Evolutionary conservation across 345 rosid species (phyloP), one percentile per base, ranked within the genome.

Genomic region (Populus tremula): DNA sequence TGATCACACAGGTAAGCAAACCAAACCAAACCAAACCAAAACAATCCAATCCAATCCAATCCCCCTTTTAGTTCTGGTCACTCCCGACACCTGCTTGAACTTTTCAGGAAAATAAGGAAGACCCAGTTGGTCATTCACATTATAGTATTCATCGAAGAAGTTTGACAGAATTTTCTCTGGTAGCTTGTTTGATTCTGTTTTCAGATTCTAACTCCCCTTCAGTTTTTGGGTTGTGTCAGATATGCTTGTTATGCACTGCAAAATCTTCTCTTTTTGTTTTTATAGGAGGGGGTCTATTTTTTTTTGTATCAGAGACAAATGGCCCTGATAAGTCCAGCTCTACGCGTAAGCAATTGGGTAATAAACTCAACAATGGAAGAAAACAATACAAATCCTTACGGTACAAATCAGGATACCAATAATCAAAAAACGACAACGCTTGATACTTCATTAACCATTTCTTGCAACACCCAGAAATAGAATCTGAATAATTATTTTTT

Each of bases 401-500:
- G 80, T 75, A 79, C 62, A 82, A 83, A 84, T 71, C 78, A 62
- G 79, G 80, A 79, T 80, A 77, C 54, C 86, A 76, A 79, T 73
- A 49, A 80, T 82, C 83, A 78, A 33, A 81, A 86, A 54, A 59
- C 25, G 85, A 87, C 88, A 82, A 81, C 82, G 56, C 65, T 69
- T 20, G 16, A 54, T 63, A 70, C 79, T 82, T 71, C 70, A 83
- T 61, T 64, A 72, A 84, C 76, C 70, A 82, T 81, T 84, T 79
- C 80, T 68, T 76, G 78, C 78, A 71, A 79, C 76, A 70, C 74
- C 70, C 69, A 76, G 82, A 82, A 72, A 71, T 77, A 41, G 35
- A 27, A 38, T 21, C 27, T 9, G 63, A 56, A 20, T 53, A 56
- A 18, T 7, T n/a, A 62, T 31, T 69, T 54, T 16, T 23, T 9